These are phyloP conservation scores for Apodospora peruviana DNA, from an alignment of 495 filamentous ascomycete species.

Conservation along the genomic window DNA sequence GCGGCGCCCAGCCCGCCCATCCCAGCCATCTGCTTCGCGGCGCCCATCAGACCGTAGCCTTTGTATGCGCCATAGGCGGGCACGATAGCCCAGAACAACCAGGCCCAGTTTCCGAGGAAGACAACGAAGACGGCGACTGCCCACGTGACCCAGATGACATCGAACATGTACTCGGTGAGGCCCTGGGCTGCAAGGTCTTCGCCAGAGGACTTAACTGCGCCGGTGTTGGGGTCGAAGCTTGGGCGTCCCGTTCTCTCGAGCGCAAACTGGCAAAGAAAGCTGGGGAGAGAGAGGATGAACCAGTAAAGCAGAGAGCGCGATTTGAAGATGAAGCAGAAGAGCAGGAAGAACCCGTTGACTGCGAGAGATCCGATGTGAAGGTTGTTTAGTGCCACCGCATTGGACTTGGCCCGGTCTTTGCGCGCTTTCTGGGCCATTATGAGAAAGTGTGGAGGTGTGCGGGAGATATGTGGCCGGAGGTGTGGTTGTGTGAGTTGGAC, in stretches of 20 bases:
- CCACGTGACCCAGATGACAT: constrained; percentile 90
- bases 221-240: constrained; percentile 53
- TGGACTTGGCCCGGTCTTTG: constrained; percentile 83
- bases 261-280: constrained; percentile 71
- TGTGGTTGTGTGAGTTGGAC: neutral
- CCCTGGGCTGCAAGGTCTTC: constrained; percentile 87
- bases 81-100: constrained; percentile 68
- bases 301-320: constrained; percentile 67
- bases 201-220: constrained; percentile 66
- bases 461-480: neutral
- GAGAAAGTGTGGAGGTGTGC: neutral
- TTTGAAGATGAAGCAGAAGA: constrained; percentile 62
- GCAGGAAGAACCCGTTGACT: constrained; percentile 68
- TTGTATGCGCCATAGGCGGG: constrained; percentile 65
- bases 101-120: constrained; percentile 68
- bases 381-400: constrained; percentile 65
- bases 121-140: constrained; percentile 58
- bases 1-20: constrained; percentile 27
- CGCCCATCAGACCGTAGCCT: constrained; percentile 60
- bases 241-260: constrained; percentile 82
- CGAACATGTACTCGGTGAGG: constrained; percentile 96
- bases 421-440: constrained; percentile 80
- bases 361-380: constrained; percentile 68
- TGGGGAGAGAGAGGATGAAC: constrained; percentile 63
- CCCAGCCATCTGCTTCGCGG: constrained; percentile 61